Conservation (phyloP, 495 filamentous ascomycete genomes). For the Stereocaulon alpinum region DNA sequence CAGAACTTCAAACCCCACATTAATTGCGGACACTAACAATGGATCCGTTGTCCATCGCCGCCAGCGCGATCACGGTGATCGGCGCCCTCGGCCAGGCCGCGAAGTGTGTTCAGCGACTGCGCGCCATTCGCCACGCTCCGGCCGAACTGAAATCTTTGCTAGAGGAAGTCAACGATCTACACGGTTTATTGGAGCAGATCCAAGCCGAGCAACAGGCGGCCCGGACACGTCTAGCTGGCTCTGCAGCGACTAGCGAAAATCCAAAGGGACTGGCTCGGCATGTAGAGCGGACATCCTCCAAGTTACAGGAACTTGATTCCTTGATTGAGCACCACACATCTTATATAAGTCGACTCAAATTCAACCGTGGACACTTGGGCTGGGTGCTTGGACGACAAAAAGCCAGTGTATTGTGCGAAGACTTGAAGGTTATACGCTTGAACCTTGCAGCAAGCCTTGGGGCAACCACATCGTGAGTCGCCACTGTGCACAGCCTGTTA, state of each 20-base stretch:
- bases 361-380: neutral
- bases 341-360: neutral
- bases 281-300: neutral
- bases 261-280: neutral
- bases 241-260: neutral
- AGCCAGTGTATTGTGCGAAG: neutral
- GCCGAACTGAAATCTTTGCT: neutral
- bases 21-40: neutral
- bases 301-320: neutral
- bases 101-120: conserved; percentile 1
- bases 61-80: neutral
- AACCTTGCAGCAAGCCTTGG: neutral
- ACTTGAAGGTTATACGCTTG: neutral
- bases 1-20: neutral
- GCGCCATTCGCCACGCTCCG: conserved; percentile 2
- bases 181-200: too few species aligned
- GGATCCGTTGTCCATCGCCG: conserved; percentile 1
- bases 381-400: neutral
- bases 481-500: neutral
- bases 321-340: neutral
- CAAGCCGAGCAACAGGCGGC: too few species aligned
- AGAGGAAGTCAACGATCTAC: too few species aligned
- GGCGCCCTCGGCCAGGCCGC: neutral
- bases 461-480: neutral
- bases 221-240: neutral